These are phyloP conservation scores for Bathelium albidoporum DNA, from an alignment of 495 filamentous ascomycete genomes.

Conservation along the genomic window DNA sequence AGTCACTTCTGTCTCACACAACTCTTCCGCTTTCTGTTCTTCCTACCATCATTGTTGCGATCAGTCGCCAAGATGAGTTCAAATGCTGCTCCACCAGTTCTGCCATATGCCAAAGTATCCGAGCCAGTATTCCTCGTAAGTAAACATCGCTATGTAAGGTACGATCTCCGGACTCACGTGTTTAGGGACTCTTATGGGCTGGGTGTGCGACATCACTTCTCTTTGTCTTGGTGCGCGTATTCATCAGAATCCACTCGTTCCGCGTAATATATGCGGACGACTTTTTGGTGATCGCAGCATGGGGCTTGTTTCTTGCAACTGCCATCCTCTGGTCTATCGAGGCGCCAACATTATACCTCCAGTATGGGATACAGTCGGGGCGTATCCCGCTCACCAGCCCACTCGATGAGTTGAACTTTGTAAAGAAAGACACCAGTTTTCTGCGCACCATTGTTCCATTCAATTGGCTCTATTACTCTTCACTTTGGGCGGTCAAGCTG, in stretches of 20 bases:
- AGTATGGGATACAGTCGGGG: no score
- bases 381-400: neutral
- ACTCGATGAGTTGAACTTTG: neutral
- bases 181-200: neutral
- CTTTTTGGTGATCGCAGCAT: constrained; percentile 6
- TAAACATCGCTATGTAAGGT: no score
- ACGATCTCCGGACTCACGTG: no score
- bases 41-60: no score
- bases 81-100: no score
- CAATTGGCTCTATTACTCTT: constrained; percentile 18
- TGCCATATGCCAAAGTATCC: no score
- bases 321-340: neutral
- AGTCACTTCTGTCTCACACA: no score
- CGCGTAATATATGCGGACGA: neutral
- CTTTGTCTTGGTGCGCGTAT: neutral
- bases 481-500: constrained; percentile 23
- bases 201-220: neutral
- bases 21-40: no score
- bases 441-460: neutral
- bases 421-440: neutral
- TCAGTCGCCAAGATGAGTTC: no score
- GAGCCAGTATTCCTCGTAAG: no score
- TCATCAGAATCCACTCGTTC: neutral
- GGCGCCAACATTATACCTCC: neutral
- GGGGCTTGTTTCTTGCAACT: neutral